Conservation (phyloP, 495 filamentous ascomycete species). For the Hypoxylon lenormandii region DNA sequence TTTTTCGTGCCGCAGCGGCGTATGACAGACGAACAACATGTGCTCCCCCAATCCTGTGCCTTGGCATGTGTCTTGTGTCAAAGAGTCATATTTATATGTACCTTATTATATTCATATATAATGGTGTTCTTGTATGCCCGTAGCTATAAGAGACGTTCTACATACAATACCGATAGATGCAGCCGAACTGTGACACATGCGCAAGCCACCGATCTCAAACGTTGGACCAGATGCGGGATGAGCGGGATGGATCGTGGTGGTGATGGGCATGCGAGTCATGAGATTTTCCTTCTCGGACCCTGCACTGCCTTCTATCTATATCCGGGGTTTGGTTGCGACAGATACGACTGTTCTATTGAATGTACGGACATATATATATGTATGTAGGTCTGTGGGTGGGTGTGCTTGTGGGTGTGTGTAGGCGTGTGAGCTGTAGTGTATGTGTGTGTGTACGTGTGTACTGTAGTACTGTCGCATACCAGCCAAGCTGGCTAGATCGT, state of each 20-base stretch:
- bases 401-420: too few species aligned
- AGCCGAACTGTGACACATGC: constrained; percentile 44
- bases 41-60: constrained; percentile 28
- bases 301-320: constrained; percentile 39
- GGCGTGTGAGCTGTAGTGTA: not conserved
- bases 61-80: constrained; percentile 21
- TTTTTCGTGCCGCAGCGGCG: constrained; percentile 34
- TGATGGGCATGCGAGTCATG: constrained; percentile 40
- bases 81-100: constrained; percentile 19
- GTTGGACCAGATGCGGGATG: constrained; percentile 46
- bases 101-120: not conserved
- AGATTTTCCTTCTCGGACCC: constrained; percentile 33
- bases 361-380: not conserved
- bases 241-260: constrained; percentile 36
- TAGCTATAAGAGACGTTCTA: constrained; percentile 22
- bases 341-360: constrained; percentile 14
- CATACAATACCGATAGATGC: constrained; percentile 43
- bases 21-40: constrained; percentile 25
- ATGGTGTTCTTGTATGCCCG: constrained; percentile 31
- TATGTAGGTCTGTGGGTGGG: too few species aligned
- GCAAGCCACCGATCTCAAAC: constrained; percentile 40
- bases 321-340: constrained; percentile 42
- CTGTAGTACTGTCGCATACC: constrained; percentile 28
- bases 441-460: too few species aligned
- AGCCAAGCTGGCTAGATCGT: constrained; percentile 39